Evolutionary conservation across 2,329 filamentous ascomycete genomes (phyloP), one percentile per base, ranked within the genome.

Genomic region (Fusarium humuli): DNA sequence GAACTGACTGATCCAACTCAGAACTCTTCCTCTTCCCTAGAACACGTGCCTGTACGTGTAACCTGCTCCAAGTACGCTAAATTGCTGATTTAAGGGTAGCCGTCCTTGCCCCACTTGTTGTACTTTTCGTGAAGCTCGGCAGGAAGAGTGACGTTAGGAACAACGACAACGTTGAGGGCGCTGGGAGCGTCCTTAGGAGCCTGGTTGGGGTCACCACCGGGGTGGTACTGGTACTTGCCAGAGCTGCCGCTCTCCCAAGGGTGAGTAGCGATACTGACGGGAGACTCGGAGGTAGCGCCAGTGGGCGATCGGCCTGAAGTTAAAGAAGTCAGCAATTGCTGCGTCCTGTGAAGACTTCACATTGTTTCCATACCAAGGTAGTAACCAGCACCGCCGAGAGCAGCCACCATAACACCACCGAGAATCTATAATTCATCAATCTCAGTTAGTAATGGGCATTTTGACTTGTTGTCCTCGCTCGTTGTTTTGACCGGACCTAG

Each of bases 101-200:
- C 94, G 75, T 98, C 96, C 90, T 98, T 98, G 83, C 96, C 96
- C 90, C 93, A 98, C 88, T 99, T 99, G 92, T 99, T 99, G 90
- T 92, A 98, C 85, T 92, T 92, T 76, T 99, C 96, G 85, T 99
- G 96, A 72, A 98, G 89, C 77, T 91, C 88, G 93, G 92, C 94
- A 79, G 96, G 94, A 75, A 98, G 86, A 78, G 91, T 96, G 79
- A 99, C 94, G 79, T 97, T 92, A 77, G 96, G 96, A 58, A 99
- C 87, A 79, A 99, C 91, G 76, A 98, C 94, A 72, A 92, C 92
- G 87, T 99, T 97, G 83, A 99, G 85, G 70, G 96, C 96, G 82
- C 93, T 97, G 73, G 96, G 96, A 67, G 96, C 96, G 78, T 98
- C 93, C 85, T 91, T 94, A 80, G 92, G 92, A 68, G 88, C 84